Percentiles rank a stretch among this genome's conserved stretches.
phyloP scores from a whole-genome alignment of 2,329 filamentous ascomycete genomes.

The Zymoseptoria passerinii region DNA sequence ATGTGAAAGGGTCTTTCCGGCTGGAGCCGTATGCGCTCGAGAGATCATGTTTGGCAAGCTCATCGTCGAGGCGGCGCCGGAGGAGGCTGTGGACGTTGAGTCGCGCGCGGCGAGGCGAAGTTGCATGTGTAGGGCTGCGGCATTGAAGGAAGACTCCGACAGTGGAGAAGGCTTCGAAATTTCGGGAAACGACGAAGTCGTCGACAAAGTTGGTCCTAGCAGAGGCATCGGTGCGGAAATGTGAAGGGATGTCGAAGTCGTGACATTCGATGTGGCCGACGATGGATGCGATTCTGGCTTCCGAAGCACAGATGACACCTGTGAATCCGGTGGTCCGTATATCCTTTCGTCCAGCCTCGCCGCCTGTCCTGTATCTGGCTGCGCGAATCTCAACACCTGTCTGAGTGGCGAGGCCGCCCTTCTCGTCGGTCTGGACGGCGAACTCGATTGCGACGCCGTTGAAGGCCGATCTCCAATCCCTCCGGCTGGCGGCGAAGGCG shows the following conservation, averaged over 20 bases:
- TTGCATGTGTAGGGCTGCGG: background rate
- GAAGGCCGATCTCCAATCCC: background rate
- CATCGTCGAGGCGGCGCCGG: background rate
- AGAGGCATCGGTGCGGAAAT: background rate
- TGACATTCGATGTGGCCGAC: background rate
- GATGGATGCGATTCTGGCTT: background rate
- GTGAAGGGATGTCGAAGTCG: background rate
- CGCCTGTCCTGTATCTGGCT: background rate
- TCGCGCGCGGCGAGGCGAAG: background rate
- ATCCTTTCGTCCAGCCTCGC: background rate
- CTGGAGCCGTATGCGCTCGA: background rate
- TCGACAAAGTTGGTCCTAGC: background rate
- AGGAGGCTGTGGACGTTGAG: background rate
- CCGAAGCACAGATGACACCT: background rate
- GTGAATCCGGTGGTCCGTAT: background rate
- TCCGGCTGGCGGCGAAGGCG: background rate
- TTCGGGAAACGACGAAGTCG: background rate
- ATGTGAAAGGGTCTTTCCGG: background rate
- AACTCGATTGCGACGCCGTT: background rate
- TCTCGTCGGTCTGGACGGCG: background rate
- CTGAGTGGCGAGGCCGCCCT: background rate
- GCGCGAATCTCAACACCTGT: background rate
- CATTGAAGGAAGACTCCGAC: background rate
- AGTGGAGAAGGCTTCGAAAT: background rate
- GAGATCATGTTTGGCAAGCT: background rate